phyloP scores from a whole-genome alignment of 176 grass and related monocot genomes.

The Carex littledalei region DNA sequence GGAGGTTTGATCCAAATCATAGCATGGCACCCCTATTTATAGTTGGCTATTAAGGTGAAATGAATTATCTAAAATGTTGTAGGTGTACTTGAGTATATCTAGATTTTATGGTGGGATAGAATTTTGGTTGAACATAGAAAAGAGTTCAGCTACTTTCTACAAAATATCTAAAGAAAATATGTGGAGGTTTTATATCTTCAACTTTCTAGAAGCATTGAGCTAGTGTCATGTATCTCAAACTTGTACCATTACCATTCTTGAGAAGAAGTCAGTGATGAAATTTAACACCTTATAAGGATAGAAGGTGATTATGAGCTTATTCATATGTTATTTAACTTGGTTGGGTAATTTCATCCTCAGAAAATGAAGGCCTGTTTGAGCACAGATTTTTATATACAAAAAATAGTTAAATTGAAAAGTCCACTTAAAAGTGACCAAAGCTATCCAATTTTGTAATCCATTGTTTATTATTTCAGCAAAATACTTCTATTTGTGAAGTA shows the following conservation, averaged over 20 bases:
- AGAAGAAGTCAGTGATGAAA: neutral
- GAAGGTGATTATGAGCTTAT: neutral
- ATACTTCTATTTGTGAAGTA: neutral
- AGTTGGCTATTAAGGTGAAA: neutral
- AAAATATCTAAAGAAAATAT: neutral
- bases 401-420: neutral
- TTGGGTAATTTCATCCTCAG: neutral
- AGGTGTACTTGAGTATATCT: neutral
- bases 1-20: neutral
- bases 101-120: neutral
- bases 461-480: neutral
- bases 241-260: neutral
- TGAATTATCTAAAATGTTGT: neutral
- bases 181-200: neutral
- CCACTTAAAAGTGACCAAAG: neutral
- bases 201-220: neutral
- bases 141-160: neutral
- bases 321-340: neutral
- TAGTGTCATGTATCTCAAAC: neutral
- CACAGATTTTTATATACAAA: neutral
- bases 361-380: neutral
- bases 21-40: neutral
- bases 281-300: neutral
- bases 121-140: neutral
- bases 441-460: neutral